Evolutionary conservation across 352 stramenopile genomes (phyloP).

Genomic region (Globisporangium apiculatum): DNA sequence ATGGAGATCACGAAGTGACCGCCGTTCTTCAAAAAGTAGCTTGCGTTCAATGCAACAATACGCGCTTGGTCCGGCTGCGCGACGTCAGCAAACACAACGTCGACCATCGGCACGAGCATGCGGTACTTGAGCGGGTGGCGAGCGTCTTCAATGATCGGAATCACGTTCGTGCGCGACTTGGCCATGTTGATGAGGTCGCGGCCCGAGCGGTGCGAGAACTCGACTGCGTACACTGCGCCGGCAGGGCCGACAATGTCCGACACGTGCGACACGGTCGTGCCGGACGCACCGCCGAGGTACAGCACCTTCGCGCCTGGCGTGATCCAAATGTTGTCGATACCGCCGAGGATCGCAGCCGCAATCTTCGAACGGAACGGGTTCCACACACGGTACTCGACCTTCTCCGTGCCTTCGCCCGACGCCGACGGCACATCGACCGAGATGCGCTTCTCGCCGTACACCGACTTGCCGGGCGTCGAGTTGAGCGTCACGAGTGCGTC

Average conservation of each 20-base stretch:
- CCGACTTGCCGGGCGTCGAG: slow-evolving; percentile 96
- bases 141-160: slow-evolving; percentile 99
- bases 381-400: slow-evolving; percentile 99
- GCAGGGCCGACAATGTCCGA: slow-evolving; percentile 98
- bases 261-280: slow-evolving; percentile 98
- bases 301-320: slow-evolving; percentile 96
- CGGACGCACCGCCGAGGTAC: slow-evolving; percentile 98
- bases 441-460: slow-evolving; percentile 99
- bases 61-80: slow-evolving; percentile 99
- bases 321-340: slow-evolving; percentile 99
- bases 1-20: slow-evolving; percentile 99
- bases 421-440: slow-evolving; percentile 94
- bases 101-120: slow-evolving; percentile 99
- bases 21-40: slow-evolving; percentile 99
- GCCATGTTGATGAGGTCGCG: slow-evolving; percentile 99
- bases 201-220: slow-evolving; percentile 98
- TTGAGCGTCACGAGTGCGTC: slow-evolving; percentile 99
- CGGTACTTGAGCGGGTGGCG: slow-evolving; percentile 98
- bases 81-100: slow-evolving; percentile 99
- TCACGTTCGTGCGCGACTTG: slow-evolving; percentile 98
- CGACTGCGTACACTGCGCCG: slow-evolving; percentile 97
- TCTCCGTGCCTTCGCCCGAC: slow-evolving; percentile 87
- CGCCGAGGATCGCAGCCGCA: slow-evolving; percentile 97
- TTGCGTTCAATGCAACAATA: slow-evolving; percentile 98
- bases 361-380: slow-evolving; percentile 99